phyloP scores from a whole-genome alignment of 177 flowering plant genomes.

The Tripterygium wilfordii region DNA sequence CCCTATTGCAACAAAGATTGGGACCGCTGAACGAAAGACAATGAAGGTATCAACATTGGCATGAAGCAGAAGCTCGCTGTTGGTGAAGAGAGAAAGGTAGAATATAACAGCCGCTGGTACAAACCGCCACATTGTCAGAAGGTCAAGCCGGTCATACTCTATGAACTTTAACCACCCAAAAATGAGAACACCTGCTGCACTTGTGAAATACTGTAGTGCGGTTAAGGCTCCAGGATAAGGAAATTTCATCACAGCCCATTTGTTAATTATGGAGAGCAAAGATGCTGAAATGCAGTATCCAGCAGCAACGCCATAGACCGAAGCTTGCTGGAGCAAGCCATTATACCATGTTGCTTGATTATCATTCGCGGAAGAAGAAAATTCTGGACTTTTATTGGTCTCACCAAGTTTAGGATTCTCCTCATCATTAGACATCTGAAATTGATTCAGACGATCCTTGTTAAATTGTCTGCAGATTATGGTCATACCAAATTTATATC shows the following conservation, averaged over 20 bases:
- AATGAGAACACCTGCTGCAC: constrained; percentile 64
- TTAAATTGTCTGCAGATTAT: too few relatives aligned
- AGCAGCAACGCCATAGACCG: constrained; percentile 77
- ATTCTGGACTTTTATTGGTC: constrained; percentile 12
- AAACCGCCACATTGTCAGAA: constrained; percentile 71
- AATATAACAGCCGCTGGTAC: constrained; percentile 86
- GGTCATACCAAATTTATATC: too few relatives aligned
- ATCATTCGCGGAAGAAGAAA: constrained; percentile 15
- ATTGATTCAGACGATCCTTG: too few relatives aligned
- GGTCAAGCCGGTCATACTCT: constrained; percentile 67
- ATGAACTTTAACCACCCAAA: constrained; percentile 54
- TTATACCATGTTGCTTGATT: constrained; percentile 37
- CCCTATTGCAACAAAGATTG: constrained; percentile 87
- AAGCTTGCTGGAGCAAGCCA: constrained; percentile 49
- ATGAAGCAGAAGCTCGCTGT: constrained; percentile 86
- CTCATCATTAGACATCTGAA: constrained; percentile 53
- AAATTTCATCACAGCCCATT: constrained; percentile 93
- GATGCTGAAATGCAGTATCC: constrained; percentile 94
- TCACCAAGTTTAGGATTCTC: constrained; percentile 35
- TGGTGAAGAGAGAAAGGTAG: constrained; percentile 85
- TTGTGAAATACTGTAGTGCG: constrained; percentile 86
- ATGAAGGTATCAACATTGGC: constrained; percentile 92
- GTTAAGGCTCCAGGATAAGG: constrained; percentile 92
- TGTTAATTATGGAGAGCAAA: constrained; percentile 85
- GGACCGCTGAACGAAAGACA: constrained; percentile 82